Base-by-base conservation (phyloP, 2,329 filamentous ascomycete species). In the Sporothrix dimorphospora region DNA sequence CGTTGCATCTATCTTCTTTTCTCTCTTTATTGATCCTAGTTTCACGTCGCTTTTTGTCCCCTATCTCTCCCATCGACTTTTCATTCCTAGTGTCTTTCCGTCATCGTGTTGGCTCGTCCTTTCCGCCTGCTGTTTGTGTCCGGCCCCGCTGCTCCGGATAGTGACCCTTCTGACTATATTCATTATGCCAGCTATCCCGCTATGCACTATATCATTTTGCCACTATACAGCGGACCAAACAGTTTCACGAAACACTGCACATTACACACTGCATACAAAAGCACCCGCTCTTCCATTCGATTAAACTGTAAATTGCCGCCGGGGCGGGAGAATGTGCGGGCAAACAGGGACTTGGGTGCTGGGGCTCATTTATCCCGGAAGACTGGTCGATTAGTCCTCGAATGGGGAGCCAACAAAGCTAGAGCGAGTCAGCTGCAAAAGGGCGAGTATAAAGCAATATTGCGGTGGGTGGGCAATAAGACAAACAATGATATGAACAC, bases 191-290 rank as follows among this genome's bases (percentile, higher is more conserved):
- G n/a, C 55, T 38, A 38, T 57, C 27, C 55, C 55, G 16, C 53
- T 59, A 7, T 38, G 55, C 55, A 59, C 55, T 59, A 59, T 59
- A 59, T 38, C 55, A 19, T 19, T 42, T 42, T 63, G 21, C n/a
- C 59, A 63, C 55, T 59, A 63, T 63, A 63, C n/a, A 42, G 38
- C 59, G 59, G 59, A n/a, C 30, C 55, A 59, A 59, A 59, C 38
- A 16, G 9, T 30, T 12, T 30, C 11, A 57, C 3, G 53, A 34
- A 34, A 59, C 49, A 53, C 11, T 21, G 8, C n/a, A 21, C n/a
- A 24, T n/a, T 19, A 11, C 49, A 24, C 49, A 11, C 9, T 4
- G 42, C 12, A 12, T 2, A 45, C 11, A 45, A 12, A 12, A 45
- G 3, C 42, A 4, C 1, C 42, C 7, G 9, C 9, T 24, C 21